phyloP scores from a whole-genome alignment of 257 asterid genomes.

The Galeopsis tetrahit region DNA sequence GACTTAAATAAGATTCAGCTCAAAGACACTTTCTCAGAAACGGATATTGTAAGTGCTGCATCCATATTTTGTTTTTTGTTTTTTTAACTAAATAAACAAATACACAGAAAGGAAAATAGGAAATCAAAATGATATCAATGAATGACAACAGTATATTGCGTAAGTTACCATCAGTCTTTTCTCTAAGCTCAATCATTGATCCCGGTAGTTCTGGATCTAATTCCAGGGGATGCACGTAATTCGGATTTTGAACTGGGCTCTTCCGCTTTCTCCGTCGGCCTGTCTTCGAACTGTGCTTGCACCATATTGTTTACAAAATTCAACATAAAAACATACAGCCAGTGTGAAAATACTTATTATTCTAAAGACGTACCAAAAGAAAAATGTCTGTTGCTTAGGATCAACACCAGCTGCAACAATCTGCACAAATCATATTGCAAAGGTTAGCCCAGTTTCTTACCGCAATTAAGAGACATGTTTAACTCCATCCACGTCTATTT shows the following conservation, averaged over 20 bases:
- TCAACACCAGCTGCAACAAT: conserved; percentile 86
- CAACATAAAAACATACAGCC: conserved; percentile 17
- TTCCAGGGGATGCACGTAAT: conserved; percentile 76
- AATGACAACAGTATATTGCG: conserved; percentile 23
- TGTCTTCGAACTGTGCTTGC: conserved; percentile 70
- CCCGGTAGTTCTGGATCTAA: conserved; percentile 63
- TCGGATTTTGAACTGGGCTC: conserved; percentile 52
- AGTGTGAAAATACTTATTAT: conserved; percentile 28
- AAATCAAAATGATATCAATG: not conserved
- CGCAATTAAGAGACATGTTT: conserved; percentile 16
- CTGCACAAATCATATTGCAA: conserved; percentile 49
- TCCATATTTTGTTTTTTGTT: conserved; percentile 25
- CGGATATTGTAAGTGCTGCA: conserved; percentile 13
- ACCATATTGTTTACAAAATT: conserved; percentile 40
- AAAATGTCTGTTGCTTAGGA: conserved; percentile 86
- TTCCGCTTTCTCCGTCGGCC: conserved; percentile 56
- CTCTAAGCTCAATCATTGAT: conserved; percentile 55
- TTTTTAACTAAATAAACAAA: conserved; percentile 19
- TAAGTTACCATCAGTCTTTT: conserved; percentile 73
- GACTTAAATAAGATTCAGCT: conserved; percentile 23
- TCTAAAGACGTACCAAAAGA: conserved; percentile 67
- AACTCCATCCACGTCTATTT: conserved; percentile 23
- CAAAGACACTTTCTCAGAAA: conserved; percentile 11
- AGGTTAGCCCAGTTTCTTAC: conserved; percentile 28
- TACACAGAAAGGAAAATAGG: conserved; percentile 2